Conservation (phyloP, 2,329 filamentous ascomycete species). For the Neofusicoccum umdonicola region DNA sequence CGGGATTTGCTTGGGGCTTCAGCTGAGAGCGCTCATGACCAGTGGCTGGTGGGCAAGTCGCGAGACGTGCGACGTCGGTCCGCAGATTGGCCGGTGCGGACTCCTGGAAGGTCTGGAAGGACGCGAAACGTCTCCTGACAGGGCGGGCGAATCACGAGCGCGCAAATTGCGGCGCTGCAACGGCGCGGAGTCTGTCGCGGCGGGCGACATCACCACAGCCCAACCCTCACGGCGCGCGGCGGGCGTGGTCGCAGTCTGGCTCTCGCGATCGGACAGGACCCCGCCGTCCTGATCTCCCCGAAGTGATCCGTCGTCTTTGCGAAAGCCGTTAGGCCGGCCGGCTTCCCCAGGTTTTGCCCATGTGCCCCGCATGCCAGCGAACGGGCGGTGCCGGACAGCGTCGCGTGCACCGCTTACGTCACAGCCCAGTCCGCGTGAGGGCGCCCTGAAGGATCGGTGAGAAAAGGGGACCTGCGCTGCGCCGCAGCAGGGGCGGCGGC, state of each 20-base stretch:
- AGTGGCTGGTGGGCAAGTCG: slow-evolving; percentile 1
- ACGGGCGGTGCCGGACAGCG: not conserved
- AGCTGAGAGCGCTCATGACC: not conserved
- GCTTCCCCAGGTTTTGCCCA: slow-evolving; percentile 6
- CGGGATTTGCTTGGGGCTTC: not conserved
- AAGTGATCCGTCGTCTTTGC: slow-evolving; percentile 11
- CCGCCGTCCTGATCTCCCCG: slow-evolving; percentile 6
- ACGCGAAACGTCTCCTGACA: slow-evolving; percentile 2
- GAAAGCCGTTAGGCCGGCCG: slow-evolving; percentile 3
- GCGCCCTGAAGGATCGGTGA: slow-evolving; percentile 1
- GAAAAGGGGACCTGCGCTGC: not conserved
- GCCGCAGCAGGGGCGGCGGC: not conserved
- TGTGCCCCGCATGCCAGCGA: not conserved
- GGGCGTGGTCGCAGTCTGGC: no score
- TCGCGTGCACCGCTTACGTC: slow-evolving; percentile 12
- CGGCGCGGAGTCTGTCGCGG: not conserved
- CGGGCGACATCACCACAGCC: not conserved
- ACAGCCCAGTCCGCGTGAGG: slow-evolving; percentile 7
- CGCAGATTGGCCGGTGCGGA: not conserved
- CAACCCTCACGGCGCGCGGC: not conserved
- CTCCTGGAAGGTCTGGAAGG: not conserved
- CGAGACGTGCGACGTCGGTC: slow-evolving; percentile 8
- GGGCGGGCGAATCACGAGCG: not conserved
- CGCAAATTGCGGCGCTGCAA: not conserved
- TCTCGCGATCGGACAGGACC: not conserved